phyloP scores from a whole-genome alignment of 805 yeast genomes.

The Candida corydali region DNA sequence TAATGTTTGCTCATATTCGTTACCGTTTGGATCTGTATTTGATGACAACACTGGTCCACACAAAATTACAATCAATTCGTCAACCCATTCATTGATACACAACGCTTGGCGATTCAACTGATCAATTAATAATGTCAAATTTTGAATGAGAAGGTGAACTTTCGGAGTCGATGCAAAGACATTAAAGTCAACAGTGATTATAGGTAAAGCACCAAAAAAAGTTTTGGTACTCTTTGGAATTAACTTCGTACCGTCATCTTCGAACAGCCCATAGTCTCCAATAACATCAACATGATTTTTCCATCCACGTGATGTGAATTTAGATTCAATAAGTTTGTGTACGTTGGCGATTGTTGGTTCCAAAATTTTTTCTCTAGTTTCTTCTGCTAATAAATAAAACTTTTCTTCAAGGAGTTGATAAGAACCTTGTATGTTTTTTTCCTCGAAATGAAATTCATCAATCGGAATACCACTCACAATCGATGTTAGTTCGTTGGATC shows the following conservation, averaged over 20 bases:
- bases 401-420: conserved; percentile 2
- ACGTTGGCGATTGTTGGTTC: conserved; percentile 27
- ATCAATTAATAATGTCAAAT: conserved; percentile 14
- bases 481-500: conserved; percentile 19
- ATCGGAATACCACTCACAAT: conserved; percentile 16
- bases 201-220: conserved; percentile 27
- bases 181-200: conserved; percentile 15
- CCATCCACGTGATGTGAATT: conserved; percentile 20
- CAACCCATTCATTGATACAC: conserved; percentile 50
- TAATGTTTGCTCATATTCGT: conserved; percentile 73
- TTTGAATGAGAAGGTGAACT: conserved; percentile 16
- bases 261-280: conserved; percentile 5
- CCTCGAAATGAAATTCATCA: conserved; percentile 8
- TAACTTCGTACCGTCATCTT: conserved; percentile 26
- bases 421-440: conserved; percentile 4
- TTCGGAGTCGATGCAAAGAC: conserved; percentile 17
- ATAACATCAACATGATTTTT: conserved; percentile 7
- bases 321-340: conserved; percentile 17
- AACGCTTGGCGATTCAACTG: conserved; percentile 51
- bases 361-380: conserved; percentile 28
- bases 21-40: conserved; percentile 58
- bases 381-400: conserved; percentile 34
- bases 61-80: conserved; percentile 39
- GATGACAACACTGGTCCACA: conserved; percentile 44
- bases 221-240: conserved; percentile 33